A percentile compares a stretch with the other conserved stretches of the same genome.
Evolutionary conservation across 768 basidiomycete genomes (phyloP).

Genomic region (Holtermannia corniformis): DNA sequence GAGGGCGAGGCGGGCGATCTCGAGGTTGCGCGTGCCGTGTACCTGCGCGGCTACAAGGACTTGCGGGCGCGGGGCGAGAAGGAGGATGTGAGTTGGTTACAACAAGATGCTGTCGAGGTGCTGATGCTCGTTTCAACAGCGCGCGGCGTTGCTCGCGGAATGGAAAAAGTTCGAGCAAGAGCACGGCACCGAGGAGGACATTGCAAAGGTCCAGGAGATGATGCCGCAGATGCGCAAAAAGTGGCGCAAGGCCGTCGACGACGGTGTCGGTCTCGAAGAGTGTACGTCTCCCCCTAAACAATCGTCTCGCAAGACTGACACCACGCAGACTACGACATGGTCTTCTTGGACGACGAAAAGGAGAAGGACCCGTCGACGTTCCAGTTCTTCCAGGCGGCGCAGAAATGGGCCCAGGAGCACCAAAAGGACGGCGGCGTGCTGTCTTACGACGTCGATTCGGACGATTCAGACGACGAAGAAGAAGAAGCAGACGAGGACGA

Average conservation of each 20-base stretch:
- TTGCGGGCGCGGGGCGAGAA: slow-evolving; percentile 72
- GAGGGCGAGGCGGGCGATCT: slow-evolving; percentile 61
- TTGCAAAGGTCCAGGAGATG: slow-evolving; percentile 77
- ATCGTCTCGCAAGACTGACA: neutral
- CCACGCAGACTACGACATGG: slow-evolving; percentile 77
- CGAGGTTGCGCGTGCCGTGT: slow-evolving; percentile 61
- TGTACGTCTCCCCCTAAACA: slow-evolving; percentile 24
- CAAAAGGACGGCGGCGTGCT: slow-evolving; percentile 22
- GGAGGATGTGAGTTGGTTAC: slow-evolving; percentile 58
- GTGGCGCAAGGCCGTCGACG: slow-evolving; percentile 74
- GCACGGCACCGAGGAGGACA: slow-evolving; percentile 62
- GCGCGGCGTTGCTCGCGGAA: slow-evolving; percentile 79
- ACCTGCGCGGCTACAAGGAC: slow-evolving; percentile 78
- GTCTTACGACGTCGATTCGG: slow-evolving; percentile 36
- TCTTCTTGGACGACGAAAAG: slow-evolving; percentile 91
- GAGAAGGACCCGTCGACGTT: slow-evolving; percentile 87
- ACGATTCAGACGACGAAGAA: slow-evolving; percentile 30
- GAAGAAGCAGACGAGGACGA: slow-evolving; percentile 10
- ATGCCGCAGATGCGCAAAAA: slow-evolving; percentile 85
- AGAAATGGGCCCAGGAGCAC: slow-evolving; percentile 56
- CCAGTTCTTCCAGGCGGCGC: slow-evolving; percentile 93
- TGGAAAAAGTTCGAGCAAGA: slow-evolving; percentile 91
- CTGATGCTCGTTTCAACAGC: slow-evolving; percentile 46
- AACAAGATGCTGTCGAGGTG: neutral
- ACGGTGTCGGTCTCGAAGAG: slow-evolving; percentile 72